Base-by-base conservation (phyloP, 345 rosid species). In the Aethionema arabicum region DNA sequence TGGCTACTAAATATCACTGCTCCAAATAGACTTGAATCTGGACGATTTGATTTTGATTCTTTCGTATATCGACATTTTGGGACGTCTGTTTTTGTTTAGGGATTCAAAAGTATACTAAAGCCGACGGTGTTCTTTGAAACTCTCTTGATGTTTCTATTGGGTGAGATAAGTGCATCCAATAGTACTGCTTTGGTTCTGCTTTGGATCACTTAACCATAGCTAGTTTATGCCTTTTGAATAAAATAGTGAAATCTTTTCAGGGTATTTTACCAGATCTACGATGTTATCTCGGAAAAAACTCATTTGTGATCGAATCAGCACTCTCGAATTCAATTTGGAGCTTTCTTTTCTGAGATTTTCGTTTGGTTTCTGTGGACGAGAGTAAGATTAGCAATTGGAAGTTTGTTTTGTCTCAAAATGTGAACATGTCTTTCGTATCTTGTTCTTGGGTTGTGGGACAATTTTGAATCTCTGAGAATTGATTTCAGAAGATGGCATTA, bases 301-400 rank as follows among this genome's bases (percentile, higher is more conserved):
- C 7, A 0, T 4, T 54, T 41, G 10, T 46, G 4, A 46, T 21
- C 11, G 47, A 61, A 37, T 47, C 36, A 61, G 44, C 52, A 44
- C 42, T 59, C 41, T 42, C 30, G 47, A 37, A 16, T 61, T 48
- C 5, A 11, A 36, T 33, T 48, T 61, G 21, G 46, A 16, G 36
- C 12, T 2, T 47, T 37, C 8, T 47, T n/a, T 38, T 49, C n/a
- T 16, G 8, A 45, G 35, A 9, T 60, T 7, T 11, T 45, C 46
- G 54, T 35, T 61, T 1, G 43, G 8, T 33, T 60, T 45, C 5
- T 27, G 27, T 15, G 33, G 7, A 35, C 6, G 45, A 5, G 12
- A 11, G n/a, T 11, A 50, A 50, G 8, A 29, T 0, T 11, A 12
- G 4, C 21, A 52, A n/a, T 12, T 4, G 0, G 5, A 13, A 58